A percentile compares a stretch with the other conserved stretches of the same genome.
These are phyloP conservation scores for Torulaspora globosa DNA, from an alignment of 1,139 yeast species.

Conservation along the genomic window DNA sequence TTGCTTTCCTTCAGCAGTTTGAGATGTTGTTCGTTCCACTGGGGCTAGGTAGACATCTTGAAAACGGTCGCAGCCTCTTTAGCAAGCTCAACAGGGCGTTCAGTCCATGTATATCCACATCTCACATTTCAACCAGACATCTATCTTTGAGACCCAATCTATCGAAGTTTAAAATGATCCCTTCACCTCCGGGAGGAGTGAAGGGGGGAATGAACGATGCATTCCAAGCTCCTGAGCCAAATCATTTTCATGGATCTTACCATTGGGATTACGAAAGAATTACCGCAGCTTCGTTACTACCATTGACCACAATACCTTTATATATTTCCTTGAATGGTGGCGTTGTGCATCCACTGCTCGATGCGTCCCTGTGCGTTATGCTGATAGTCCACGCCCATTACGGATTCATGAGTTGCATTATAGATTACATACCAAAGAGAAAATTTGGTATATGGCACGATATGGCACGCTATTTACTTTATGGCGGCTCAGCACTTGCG, in stretches of 20 bases:
- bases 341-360: constrained; percentile 62
- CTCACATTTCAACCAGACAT: constrained; percentile 12
- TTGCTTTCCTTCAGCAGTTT: background rate
- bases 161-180: constrained; percentile 46
- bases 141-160: constrained; percentile 45
- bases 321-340: constrained; percentile 45
- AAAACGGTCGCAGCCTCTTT: background rate
- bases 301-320: constrained; percentile 69
- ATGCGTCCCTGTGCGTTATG: constrained; percentile 60
- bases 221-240: constrained; percentile 56
- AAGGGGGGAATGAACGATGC: constrained; percentile 81
- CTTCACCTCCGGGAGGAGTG: constrained; percentile 66
- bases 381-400: constrained; percentile 70
- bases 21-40: constrained; percentile 2
- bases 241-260: constrained; percentile 69
- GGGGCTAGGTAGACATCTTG: background rate
- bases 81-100: background rate
- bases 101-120: background rate
- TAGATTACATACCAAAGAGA: constrained; percentile 83
- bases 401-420: constrained; percentile 82
- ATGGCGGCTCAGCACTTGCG: constrained; percentile 65
- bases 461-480: constrained; percentile 58
- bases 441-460: constrained; percentile 72
- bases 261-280: constrained; percentile 86
- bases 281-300: constrained; percentile 65